A percentile compares a stretch with the other conserved stretches of the same genome.
Evolutionary conservation across 2,329 filamentous ascomycete species (phyloP).

Genomic region (Exophiala xenobiotica): DNA sequence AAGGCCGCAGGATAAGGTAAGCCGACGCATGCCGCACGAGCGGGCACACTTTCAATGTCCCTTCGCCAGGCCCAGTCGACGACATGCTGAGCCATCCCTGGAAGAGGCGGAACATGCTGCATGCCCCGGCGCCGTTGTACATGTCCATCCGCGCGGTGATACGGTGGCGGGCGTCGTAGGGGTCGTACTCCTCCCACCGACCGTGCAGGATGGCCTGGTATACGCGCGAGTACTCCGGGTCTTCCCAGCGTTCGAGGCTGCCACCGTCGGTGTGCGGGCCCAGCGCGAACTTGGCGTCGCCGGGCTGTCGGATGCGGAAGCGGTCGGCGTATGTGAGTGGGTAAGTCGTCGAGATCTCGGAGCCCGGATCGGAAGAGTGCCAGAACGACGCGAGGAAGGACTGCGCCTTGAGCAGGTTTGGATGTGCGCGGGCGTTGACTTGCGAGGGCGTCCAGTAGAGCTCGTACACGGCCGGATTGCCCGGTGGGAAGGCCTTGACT

Average conservation of each 20-base stretch:
- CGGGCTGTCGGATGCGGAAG: slow-evolving; percentile 68
- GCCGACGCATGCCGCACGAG: slow-evolving; percentile 71
- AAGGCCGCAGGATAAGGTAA: slow-evolving; percentile 79
- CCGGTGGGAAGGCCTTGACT: slow-evolving; percentile 61
- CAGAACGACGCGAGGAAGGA: slow-evolving; percentile 63
- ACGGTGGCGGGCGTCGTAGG: slow-evolving; percentile 73
- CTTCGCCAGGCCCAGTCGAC: slow-evolving; percentile 68
- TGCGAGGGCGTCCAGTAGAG: slow-evolving; percentile 73
- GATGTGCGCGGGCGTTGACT: slow-evolving; percentile 65
- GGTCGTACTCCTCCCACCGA: slow-evolving; percentile 76
- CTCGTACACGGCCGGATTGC: slow-evolving; percentile 70
- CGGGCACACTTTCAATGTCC: slow-evolving; percentile 80
- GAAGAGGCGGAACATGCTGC: slow-evolving; percentile 81
- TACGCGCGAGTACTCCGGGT: slow-evolving; percentile 66
- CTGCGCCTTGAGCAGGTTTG: slow-evolving; percentile 62
- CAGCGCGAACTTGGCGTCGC: slow-evolving; percentile 68
- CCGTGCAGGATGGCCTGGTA: slow-evolving; percentile 74
- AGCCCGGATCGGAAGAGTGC: slow-evolving; percentile 52
- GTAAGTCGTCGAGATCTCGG: slow-evolving; percentile 52
- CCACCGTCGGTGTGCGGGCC: slow-evolving; percentile 74
- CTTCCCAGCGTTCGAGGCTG: slow-evolving; percentile 73
- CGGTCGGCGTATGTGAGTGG: slow-evolving; percentile 70
- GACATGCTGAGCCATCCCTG: slow-evolving; percentile 88
- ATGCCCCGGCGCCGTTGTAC: slow-evolving; percentile 78
- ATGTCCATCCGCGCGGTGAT: slow-evolving; percentile 69